Evolutionary conservation across 176 grass and related monocot species (phyloP), one percentile per base, ranked within the genome.

Genomic region (Oryza meridionalis): DNA sequence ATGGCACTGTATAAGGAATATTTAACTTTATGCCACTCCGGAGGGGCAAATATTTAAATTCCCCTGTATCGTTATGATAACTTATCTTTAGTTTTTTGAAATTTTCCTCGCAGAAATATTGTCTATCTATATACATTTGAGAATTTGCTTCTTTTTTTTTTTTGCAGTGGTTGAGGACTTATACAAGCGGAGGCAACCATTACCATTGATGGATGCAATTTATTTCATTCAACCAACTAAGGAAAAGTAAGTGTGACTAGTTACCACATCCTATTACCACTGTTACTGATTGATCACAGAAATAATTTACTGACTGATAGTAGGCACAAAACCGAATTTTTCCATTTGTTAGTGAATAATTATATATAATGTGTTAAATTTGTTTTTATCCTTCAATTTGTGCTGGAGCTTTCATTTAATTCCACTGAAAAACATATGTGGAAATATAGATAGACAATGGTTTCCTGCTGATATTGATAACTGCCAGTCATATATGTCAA

Each of bases 141-240:
- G 42, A 67, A 37, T 6, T 37, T 37, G 5, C 35, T 6, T 37
- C 5, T 70, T 35, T 35, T 37, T 37, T 70, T 81, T 72, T 88
- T 83, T 88, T 88, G 76, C 87, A 97, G 94, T 97, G 87, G 94
- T 97, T 73, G 94, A 97, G 78, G 91, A 97, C 81, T 69, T 97
- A 76, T 90, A 90, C 84, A 97, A 93, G 77, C 73, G 89, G 70
- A 91, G 94, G 72, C 94, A 97, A 44, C 94, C 94, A 29, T 88
- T 97, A 70, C 94, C 94, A 25, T 90, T 89, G 32, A 76, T 97
- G 91, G 89, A 97, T 86, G 94, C 91, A 71, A 91, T 97, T 78
- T 97, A 97, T 85, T 97, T 93, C 78, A 97, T 97, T 55, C 94
- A 97, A 67, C 94, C 94, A 84, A 93, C 94, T 40, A 90, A 90